These are phyloP conservation scores for Yamadazyma siamensis DNA, from an alignment of 1,139 yeast species.

Conservation along the genomic window DNA sequence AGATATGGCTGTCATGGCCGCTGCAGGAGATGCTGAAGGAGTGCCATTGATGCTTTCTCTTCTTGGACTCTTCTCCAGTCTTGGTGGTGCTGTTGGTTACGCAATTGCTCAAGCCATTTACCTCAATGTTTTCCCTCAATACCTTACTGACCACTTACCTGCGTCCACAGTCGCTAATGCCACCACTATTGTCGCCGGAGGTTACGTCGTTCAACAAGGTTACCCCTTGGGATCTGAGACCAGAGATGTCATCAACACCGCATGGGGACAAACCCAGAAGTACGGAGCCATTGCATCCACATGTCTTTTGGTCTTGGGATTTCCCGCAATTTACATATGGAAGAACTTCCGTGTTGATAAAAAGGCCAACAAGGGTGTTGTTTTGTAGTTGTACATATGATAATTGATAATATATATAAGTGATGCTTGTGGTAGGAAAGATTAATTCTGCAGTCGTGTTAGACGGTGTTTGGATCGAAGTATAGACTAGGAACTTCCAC, in stretches of 20 bases:
- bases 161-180: not conserved
- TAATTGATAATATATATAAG: too few relatives aligned
- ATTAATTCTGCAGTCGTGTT: too few relatives aligned
- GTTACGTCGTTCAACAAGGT: slow-evolving; percentile 1
- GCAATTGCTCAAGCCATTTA: slow-evolving; percentile 3
- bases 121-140: slow-evolving; percentile 1
- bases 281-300: slow-evolving; percentile 3
- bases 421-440: too few relatives aligned
- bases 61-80: slow-evolving; percentile 4
- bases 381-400: slow-evolving; percentile 2
- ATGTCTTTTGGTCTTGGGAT: slow-evolving; percentile 3
- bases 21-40: slow-evolving; percentile 4
- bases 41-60: slow-evolving; percentile 6
- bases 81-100: slow-evolving; percentile 6
- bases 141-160: slow-evolving; percentile 4
- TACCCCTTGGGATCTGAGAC: slow-evolving; percentile 3
- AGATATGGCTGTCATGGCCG: slow-evolving; percentile 8
- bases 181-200: slow-evolving; percentile 1
- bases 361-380: slow-evolving; percentile 4
- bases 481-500: too few relatives aligned
- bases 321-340: slow-evolving; percentile 5
- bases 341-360: slow-evolving; percentile 3
- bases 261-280: slow-evolving; percentile 4
- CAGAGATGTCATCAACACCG: slow-evolving; percentile 5
- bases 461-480: too few relatives aligned